Conservation (phyloP, 192 early-diverging fungal species). For the Backusella westeae region DNA sequence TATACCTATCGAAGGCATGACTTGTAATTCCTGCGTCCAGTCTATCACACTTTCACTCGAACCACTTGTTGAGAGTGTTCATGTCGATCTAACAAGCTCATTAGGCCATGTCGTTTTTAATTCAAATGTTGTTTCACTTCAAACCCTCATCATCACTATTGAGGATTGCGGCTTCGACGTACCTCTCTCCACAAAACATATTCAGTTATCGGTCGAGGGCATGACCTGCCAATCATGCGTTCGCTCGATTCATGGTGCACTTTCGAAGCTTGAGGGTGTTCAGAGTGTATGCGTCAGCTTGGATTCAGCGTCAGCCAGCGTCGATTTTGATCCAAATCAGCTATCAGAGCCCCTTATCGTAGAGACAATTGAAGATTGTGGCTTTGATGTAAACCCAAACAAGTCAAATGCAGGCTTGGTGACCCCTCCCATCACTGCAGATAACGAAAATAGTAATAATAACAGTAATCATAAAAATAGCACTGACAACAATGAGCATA, state of each 20-base stretch:
- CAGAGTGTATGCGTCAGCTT: slow-evolving; percentile 57
- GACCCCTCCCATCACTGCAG: slow-evolving; percentile 17
- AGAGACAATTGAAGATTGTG: slow-evolving; percentile 17
- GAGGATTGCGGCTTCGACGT: slow-evolving; percentile 72
- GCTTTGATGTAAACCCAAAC: slow-evolving; percentile 10
- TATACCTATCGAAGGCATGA: slow-evolving; percentile 73
- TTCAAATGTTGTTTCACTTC: slow-evolving; percentile 21
- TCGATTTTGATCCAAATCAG: slow-evolving; percentile 48
- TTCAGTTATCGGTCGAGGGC: slow-evolving; percentile 61
- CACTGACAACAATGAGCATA: slow-evolving; percentile 11
- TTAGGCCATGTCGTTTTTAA: slow-evolving; percentile 58
- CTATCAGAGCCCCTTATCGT: slow-evolving; percentile 15
- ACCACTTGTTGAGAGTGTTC: slow-evolving; percentile 52
- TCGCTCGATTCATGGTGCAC: slow-evolving; percentile 59
- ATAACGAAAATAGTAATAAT: slow-evolving; percentile 54
- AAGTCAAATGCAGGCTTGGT: slow-evolving; percentile 7
- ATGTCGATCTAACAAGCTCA: slow-evolving; percentile 53
- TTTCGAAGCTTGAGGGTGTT: slow-evolving; percentile 52
- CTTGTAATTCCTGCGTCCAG: slow-evolving; percentile 81
- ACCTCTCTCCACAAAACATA: slow-evolving; percentile 20
- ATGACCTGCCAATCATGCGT: slow-evolving; percentile 90
- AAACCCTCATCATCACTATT: slow-evolving; percentile 55
- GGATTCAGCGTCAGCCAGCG: slow-evolving; percentile 36
- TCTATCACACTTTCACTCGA: slow-evolving; percentile 62
- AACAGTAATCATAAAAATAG: slow-evolving; percentile 56